Conservation (phyloP, 768 basidiomycete species). For the Hericium rajendrae region DNA sequence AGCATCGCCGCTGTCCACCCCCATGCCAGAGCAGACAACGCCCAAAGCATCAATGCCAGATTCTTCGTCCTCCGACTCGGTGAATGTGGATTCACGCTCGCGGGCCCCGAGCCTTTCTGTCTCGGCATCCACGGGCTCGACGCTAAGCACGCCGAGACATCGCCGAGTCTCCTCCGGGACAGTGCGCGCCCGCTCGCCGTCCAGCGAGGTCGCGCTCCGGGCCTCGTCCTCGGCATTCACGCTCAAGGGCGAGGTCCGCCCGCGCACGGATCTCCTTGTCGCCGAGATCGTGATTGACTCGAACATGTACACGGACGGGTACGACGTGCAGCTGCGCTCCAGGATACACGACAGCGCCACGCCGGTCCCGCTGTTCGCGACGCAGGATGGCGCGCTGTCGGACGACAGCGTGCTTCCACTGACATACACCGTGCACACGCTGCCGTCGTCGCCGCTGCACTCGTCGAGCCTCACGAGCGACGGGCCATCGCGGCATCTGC, state of each 20-base stretch:
- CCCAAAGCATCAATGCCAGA: neutral
- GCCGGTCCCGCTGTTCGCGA: slow-evolving; percentile 26
- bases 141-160: slow-evolving; percentile 2
- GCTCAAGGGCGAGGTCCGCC: slow-evolving; percentile 48
- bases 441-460: slow-evolving; percentile 76
- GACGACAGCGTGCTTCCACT: slow-evolving; percentile 36
- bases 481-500: slow-evolving; percentile 54
- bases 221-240: slow-evolving; percentile 49
- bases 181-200: slow-evolving; percentile 23
- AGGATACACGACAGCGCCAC: slow-evolving; percentile 29
- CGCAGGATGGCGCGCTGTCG: slow-evolving; percentile 1
- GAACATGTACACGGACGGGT: slow-evolving; percentile 72
- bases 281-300: slow-evolving; percentile 76
- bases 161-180: slow-evolving; percentile 10
- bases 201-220: slow-evolving; percentile 23
- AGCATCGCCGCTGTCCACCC: slow-evolving; percentile 8
- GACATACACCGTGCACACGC: slow-evolving; percentile 52
- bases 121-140: neutral
- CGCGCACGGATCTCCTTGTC: slow-evolving; percentile 61
- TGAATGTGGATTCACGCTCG: neutral
- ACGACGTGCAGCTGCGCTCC: slow-evolving; percentile 41
- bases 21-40: slow-evolving; percentile 3
- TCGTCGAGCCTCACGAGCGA: slow-evolving; percentile 55
- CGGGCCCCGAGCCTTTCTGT: slow-evolving; percentile 11
- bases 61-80: neutral